These are phyloP conservation scores for Emergomyces orientalis DNA, from an alignment of 2,329 filamentous ascomycete species.

Conservation along the genomic window DNA sequence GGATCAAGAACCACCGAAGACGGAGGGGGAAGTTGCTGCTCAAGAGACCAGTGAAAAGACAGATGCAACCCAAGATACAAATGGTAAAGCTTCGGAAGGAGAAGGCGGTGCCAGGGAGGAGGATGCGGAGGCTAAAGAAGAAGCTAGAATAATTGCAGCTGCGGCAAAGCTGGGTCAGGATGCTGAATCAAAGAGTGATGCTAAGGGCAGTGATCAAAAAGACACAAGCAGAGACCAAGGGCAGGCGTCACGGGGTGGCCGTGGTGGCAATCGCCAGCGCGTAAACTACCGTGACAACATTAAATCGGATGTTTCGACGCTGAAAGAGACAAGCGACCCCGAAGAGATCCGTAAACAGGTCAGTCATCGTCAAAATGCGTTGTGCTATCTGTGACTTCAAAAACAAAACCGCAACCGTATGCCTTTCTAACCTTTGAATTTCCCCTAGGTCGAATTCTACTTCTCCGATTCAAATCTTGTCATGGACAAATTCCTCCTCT, in stretches of 20 bases:
- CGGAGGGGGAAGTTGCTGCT: constrained; percentile 6
- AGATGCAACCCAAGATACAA: constrained; percentile 28
- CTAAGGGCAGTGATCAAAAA: constrained; percentile 14
- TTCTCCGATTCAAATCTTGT: constrained; percentile 87
- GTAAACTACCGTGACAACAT: constrained; percentile 44
- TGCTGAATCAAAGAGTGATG: constrained; percentile 12
- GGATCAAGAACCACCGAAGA: constrained; percentile 21
- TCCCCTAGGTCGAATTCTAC: constrained; percentile 77
- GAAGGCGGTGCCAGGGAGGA: constrained; percentile 24
- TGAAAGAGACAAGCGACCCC: constrained; percentile 65
- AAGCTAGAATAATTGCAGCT: constrained; percentile 20
- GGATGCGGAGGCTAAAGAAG: constrained; percentile 29
- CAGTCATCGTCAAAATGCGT: neutral
- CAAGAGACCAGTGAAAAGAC: constrained; percentile 19
- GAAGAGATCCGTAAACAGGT: constrained; percentile 72
- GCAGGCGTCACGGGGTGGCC: constrained; percentile 21
- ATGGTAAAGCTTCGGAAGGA: constrained; percentile 24
- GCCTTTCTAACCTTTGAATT: neutral
- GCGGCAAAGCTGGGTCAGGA: constrained; percentile 17
- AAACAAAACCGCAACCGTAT: neutral
- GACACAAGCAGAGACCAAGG: constrained; percentile 23
- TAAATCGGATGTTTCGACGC: constrained; percentile 61
- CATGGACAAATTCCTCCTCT: constrained; percentile 78
- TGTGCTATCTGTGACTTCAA: constrained; percentile 7
- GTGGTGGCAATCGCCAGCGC: constrained; percentile 21